phyloP scores from a whole-genome alignment of 805 yeast genomes.

The Yamadazyma ubonensis region DNA sequence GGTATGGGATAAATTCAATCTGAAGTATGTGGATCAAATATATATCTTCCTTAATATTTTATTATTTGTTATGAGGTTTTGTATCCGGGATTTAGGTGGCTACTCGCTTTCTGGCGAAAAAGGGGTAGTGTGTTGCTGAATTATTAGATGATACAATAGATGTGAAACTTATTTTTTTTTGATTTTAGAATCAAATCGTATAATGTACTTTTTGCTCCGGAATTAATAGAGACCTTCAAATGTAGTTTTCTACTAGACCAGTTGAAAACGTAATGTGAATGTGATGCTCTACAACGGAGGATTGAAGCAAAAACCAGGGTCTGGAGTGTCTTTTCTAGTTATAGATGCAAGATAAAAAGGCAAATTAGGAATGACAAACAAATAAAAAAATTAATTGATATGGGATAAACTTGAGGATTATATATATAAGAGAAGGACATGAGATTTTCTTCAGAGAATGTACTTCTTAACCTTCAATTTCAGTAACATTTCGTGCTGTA shows the following conservation, averaged over 20 bases:
- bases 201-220: not conserved
- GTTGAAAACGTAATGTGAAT: too few species aligned
- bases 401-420: too few species aligned
- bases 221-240: not conserved
- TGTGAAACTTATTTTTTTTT: constrained; percentile 1
- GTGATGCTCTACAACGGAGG: too few species aligned
- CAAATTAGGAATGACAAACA: too few species aligned
- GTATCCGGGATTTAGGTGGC: constrained; percentile 1
- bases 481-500: constrained; percentile 5
- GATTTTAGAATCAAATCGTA: not conserved
- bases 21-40: too few species aligned
- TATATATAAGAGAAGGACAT: too few species aligned
- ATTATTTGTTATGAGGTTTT: not conserved
- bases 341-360: too few species aligned
- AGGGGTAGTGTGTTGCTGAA: not conserved
- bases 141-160: constrained; percentile 7
- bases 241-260: too few species aligned
- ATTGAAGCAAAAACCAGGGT: too few species aligned
- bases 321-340: too few species aligned
- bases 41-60: not conserved
- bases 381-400: too few species aligned
- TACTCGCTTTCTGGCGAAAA: constrained; percentile 1
- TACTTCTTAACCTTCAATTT: not conserved
- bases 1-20: too few species aligned
- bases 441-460: not conserved